A percentile compares a stretch with the other conserved stretches of the same genome.
Evolutionary conservation across 345 rosid species (phyloP).

Genomic region (Psidium friedrichsthalianum): DNA sequence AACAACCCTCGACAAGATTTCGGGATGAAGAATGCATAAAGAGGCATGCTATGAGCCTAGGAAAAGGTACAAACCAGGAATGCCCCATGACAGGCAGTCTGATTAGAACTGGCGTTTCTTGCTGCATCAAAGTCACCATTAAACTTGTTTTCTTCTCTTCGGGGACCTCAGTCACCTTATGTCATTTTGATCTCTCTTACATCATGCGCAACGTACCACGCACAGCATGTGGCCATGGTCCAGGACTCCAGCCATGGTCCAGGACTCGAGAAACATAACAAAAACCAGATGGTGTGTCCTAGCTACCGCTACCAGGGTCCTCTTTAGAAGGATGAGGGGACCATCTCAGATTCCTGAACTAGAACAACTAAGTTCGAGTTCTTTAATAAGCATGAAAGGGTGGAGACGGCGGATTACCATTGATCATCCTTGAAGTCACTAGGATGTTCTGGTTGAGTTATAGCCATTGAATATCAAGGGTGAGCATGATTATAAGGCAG

Average conservation of each 20-base stretch:
- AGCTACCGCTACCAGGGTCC: background rate
- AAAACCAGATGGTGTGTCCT: background rate
- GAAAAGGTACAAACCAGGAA: background rate
- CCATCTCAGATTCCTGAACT: background rate
- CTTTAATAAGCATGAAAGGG: background rate
- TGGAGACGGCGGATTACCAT: fast-evolving
- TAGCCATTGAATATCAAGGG: background rate
- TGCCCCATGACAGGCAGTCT: background rate
- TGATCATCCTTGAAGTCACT: fast-evolving
- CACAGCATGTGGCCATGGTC: background rate
- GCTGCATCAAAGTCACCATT: background rate
- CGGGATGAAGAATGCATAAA: background rate
- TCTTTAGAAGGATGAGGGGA: background rate
- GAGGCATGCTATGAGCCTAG: background rate
- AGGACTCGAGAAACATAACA: background rate
- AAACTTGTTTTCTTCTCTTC: background rate
- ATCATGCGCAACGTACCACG: background rate
- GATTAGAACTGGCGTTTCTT: background rate
- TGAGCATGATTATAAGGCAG: too few species aligned
- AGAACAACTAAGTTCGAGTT: background rate
- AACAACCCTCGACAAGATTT: background rate
- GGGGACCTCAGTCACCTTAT: background rate
- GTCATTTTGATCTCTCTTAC: background rate
- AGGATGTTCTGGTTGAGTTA: background rate
- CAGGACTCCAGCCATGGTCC: background rate